A percentile compares a stretch with the other conserved stretches of the same genome.
phyloP scores from a whole-genome alignment of 192 early-diverging fungal genomes.

The Coemansia sp. region DNA sequence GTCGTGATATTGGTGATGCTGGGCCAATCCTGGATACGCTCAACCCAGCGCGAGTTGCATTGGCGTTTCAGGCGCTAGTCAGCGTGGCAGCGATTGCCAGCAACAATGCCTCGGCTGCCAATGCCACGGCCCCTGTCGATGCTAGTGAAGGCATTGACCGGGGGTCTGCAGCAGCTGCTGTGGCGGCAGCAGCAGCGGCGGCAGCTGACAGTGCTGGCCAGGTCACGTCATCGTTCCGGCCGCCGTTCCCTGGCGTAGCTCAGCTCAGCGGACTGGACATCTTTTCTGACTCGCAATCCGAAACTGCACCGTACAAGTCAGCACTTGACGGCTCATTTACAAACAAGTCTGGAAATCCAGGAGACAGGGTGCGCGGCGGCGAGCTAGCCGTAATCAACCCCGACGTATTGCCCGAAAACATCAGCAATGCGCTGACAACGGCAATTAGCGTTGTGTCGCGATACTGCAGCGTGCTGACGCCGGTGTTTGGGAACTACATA shows the following conservation, averaged over 20 bases:
- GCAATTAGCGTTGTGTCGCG: constrained; percentile 37
- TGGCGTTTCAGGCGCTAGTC: constrained; percentile 50
- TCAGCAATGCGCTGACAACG: constrained; percentile 33
- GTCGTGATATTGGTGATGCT: constrained; percentile 35
- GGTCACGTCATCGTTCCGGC: constrained; percentile 2
- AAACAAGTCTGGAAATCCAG: not conserved
- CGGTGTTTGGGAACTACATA: constrained; percentile 41
- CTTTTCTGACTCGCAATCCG: constrained; percentile 10
- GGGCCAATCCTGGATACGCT: constrained; percentile 47
- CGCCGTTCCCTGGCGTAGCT: constrained; percentile 41
- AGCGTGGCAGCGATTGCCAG: constrained; percentile 44
- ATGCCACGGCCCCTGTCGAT: not conserved
- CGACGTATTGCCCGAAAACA: constrained; percentile 31
- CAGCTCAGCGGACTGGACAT: constrained; percentile 49
- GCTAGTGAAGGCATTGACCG: not conserved
- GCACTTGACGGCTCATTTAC: not conserved
- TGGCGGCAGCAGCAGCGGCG: not conserved
- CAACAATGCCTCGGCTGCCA: constrained; percentile 2
- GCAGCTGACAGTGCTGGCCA: not conserved
- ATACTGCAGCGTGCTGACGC: constrained; percentile 45
- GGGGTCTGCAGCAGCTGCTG: not conserved
- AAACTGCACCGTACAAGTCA: not conserved
- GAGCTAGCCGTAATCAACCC: constrained; percentile 13
- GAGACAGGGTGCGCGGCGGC: constrained; percentile 1
- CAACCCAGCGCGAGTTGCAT: constrained; percentile 43